Conservation (phyloP, 352 stramenopile genomes). For the Phytophthora hibernalis region DNA sequence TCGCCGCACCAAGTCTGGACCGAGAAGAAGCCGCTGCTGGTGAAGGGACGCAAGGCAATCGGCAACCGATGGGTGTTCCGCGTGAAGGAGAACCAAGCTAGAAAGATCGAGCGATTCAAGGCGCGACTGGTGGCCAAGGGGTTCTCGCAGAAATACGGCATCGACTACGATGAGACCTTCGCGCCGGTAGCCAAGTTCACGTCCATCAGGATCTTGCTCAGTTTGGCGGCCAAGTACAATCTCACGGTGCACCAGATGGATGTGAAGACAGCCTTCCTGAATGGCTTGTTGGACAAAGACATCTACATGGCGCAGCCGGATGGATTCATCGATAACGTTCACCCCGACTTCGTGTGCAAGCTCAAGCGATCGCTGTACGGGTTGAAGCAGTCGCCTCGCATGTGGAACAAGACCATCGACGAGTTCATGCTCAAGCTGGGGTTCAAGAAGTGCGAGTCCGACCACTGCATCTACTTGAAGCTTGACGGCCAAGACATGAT, state of each 20-base stretch:
- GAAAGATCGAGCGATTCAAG: too few species aligned
- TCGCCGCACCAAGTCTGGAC: slow-evolving; percentile 21
- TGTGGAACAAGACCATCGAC: slow-evolving; percentile 15
- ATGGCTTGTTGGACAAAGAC: slow-evolving; percentile 24
- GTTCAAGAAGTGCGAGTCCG: too few species aligned
- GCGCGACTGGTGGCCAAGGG: too few species aligned
- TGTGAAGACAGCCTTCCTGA: slow-evolving; percentile 34
- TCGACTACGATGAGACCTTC: too few species aligned
- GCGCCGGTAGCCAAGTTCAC: too few species aligned
- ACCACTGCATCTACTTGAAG: too few species aligned
- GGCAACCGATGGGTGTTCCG: slow-evolving; percentile 18
- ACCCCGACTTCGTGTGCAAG: slow-evolving; percentile 3
- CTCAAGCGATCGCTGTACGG: neutral
- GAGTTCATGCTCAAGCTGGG: slow-evolving; percentile 7
- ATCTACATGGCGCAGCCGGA: slow-evolving; percentile 32
- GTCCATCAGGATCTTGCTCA: slow-evolving; percentile 3
- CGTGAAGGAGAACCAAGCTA: slow-evolving; percentile 20
- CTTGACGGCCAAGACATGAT: too few species aligned
- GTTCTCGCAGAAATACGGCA: too few species aligned
- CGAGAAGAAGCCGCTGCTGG: slow-evolving; percentile 17
- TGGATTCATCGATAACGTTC: slow-evolving; percentile 4
- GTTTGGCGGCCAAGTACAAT: slow-evolving; percentile 9
- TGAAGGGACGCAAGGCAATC: slow-evolving; percentile 16
- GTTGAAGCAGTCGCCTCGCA: slow-evolving; percentile 2
- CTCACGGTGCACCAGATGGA: slow-evolving; percentile 28